phyloP scores from a whole-genome alignment of 345 rosid genomes.

The Rhodamnia argentea region DNA sequence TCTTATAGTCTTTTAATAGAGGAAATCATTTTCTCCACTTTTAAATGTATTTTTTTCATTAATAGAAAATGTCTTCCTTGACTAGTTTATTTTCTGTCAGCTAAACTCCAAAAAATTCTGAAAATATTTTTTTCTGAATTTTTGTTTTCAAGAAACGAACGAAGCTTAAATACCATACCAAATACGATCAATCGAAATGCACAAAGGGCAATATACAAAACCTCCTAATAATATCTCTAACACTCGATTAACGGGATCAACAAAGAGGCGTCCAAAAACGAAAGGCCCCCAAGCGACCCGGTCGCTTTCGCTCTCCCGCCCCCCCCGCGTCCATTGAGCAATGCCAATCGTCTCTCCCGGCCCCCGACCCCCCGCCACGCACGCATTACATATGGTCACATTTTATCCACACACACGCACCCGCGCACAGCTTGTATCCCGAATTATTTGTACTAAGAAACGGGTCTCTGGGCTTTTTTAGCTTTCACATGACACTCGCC shows the following conservation, averaged over 20 bases:
- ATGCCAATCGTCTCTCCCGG: background rate
- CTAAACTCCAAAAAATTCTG: too few relatives aligned
- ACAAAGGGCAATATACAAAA: background rate
- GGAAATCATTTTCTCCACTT: too few relatives aligned
- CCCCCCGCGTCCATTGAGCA: background rate
- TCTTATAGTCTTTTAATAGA: too few relatives aligned
- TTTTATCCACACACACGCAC: background rate
- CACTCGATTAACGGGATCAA: fast-evolving
- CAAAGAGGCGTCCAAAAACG: background rate
- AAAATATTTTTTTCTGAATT: too few relatives aligned
- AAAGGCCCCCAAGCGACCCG: too few relatives aligned
- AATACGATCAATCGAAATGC: background rate
- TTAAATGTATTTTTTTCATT: too few relatives aligned
- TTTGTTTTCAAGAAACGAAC: too few relatives aligned
- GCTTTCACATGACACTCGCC: background rate
- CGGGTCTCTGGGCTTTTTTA: background rate
- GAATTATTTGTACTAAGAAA: background rate
- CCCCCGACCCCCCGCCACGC: background rate
- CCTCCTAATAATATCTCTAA: background rate
- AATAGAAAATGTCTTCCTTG: too few relatives aligned
- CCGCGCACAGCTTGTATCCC: background rate
- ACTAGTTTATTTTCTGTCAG: too few relatives aligned
- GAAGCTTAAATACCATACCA: background rate
- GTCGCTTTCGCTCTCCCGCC: background rate
- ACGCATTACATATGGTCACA: background rate